phyloP scores from a whole-genome alignment of 176 grass and related monocot genomes.

The Aegilops speltoides region DNA sequence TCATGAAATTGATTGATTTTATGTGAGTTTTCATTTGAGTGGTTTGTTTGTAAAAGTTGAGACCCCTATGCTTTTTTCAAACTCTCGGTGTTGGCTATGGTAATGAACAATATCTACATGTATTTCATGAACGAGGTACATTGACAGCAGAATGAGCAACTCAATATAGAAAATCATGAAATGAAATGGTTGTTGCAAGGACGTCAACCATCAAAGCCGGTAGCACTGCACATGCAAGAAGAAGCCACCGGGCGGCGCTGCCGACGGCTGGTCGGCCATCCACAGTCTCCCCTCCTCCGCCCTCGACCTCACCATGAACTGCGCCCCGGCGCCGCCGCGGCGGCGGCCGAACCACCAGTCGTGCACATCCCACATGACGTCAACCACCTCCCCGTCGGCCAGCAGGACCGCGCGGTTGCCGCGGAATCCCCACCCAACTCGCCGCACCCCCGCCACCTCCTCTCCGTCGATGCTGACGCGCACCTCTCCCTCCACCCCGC shows the following conservation, averaged over 20 bases:
- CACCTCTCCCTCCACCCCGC: constrained; percentile 43
- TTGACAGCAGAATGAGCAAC: not conserved
- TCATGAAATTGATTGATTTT: too few relatives aligned
- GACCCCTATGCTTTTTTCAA: not conserved
- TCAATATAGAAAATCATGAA: not conserved
- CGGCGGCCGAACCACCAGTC: constrained; percentile 69
- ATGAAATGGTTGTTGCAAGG: not conserved
- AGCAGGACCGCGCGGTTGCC: constrained; percentile 70
- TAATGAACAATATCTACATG: not conserved
- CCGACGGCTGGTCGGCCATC: constrained; percentile 52
- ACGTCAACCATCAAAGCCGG: constrained; percentile 21
- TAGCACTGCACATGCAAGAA: constrained; percentile 62
- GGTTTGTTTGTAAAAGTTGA: not conserved
- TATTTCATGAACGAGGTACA: not conserved
- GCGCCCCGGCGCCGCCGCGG: constrained; percentile 25
- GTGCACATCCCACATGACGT: constrained; percentile 95
- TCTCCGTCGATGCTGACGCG: constrained; percentile 70
- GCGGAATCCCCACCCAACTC: constrained; percentile 66
- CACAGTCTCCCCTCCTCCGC: constrained; percentile 63
- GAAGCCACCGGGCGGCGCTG: constrained; percentile 33
- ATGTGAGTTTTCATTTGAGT: not conserved
- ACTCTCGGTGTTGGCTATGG: not conserved
- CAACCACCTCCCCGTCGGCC: constrained; percentile 56
- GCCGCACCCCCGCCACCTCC: constrained; percentile 54
- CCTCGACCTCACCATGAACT: constrained; percentile 87